Evolutionary conservation across 306 rosid species (phyloP).

Genomic region (Quillaja saponaria): DNA sequence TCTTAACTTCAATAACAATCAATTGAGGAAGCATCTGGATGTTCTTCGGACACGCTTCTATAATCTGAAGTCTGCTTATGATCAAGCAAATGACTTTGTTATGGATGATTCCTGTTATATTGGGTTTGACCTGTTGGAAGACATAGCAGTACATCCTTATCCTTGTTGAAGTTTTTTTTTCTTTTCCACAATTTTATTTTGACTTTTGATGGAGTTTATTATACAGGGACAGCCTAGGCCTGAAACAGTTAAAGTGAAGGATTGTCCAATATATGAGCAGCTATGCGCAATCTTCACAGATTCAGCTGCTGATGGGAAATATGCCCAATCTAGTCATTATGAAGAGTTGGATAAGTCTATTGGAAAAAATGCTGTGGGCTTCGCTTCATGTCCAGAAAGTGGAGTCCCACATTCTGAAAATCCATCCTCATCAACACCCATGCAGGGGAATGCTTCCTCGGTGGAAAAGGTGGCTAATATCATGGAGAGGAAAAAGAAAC

Average conservation of each 20-base stretch:
- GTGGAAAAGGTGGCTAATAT: constrained; percentile 43
- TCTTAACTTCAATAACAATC: constrained; percentile 85
- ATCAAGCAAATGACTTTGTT: constrained; percentile 64
- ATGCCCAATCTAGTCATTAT: constrained; percentile 84
- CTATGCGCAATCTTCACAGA: constrained; percentile 73
- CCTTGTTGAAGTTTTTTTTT: constrained; percentile 5
- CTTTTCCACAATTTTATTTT: constrained; percentile 14
- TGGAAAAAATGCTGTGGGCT: constrained; percentile 34
- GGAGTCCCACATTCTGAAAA: constrained; percentile 41
- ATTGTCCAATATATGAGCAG: constrained; percentile 83
- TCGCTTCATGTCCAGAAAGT: constrained; percentile 46
- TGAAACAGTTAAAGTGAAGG: constrained; percentile 62
- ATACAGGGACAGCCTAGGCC: constrained; percentile 58
- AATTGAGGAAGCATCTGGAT: constrained; percentile 87
- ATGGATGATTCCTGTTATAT: constrained; percentile 67
- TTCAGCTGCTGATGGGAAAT: constrained; percentile 69
- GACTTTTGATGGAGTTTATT: constrained; percentile 28
- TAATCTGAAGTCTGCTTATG: constrained; percentile 62
- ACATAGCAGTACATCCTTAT: constrained; percentile 55
- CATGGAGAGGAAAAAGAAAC: constrained; percentile 63
- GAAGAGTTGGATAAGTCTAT: constrained; percentile 61
- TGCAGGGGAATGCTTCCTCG: constrained; percentile 37
- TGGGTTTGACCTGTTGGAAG: constrained; percentile 75
- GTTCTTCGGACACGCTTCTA: constrained; percentile 79
- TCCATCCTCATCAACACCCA: constrained; percentile 35